A percentile compares a stretch with the other conserved stretches of the same genome.
These are phyloP conservation scores for Stephanodiscus minutulus DNA, from an alignment of 108 stramenopile genomes.

Conservation along the genomic window DNA sequence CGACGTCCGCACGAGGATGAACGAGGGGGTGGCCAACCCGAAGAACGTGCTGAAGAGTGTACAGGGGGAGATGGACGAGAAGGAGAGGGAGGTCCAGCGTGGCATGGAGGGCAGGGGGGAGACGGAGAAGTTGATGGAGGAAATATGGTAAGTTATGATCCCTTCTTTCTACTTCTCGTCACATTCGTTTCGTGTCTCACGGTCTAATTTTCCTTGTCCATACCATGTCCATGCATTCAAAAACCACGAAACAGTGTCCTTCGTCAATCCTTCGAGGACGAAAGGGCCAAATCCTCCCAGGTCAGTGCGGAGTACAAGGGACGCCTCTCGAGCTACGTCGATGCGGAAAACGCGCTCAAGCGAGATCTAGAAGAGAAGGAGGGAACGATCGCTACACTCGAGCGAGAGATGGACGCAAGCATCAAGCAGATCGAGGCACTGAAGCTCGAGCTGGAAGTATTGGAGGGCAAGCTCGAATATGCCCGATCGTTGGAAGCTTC, in stretches of 20 bases:
- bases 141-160: constrained; percentile 39
- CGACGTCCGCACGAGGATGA: constrained; percentile 37
- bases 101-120: constrained; percentile 23
- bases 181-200: too few relatives aligned
- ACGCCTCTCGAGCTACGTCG: constrained; percentile 23
- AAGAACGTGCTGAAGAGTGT: constrained; percentile 29
- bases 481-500: not conserved
- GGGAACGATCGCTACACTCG: constrained; percentile 16
- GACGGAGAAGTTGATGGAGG: constrained; percentile 35
- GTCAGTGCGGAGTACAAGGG: constrained; percentile 24
- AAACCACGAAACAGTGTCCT: constrained; percentile 38
- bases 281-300: constrained; percentile 22
- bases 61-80: constrained; percentile 35
- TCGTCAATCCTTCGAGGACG: constrained; percentile 21
- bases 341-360: constrained; percentile 26
- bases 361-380: constrained; percentile 25
- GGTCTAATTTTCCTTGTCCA: too few relatives aligned
- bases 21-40: constrained; percentile 42
- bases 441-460: constrained; percentile 21
- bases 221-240: too few relatives aligned
- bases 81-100: constrained; percentile 20
- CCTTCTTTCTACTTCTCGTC: too few relatives aligned
- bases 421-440: constrained; percentile 30
- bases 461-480: constrained; percentile 23
- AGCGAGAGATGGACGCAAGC: constrained; percentile 17